phyloP scores from a whole-genome alignment of 768 basidiomycete genomes.

The Leccinum disarticulatum region DNA sequence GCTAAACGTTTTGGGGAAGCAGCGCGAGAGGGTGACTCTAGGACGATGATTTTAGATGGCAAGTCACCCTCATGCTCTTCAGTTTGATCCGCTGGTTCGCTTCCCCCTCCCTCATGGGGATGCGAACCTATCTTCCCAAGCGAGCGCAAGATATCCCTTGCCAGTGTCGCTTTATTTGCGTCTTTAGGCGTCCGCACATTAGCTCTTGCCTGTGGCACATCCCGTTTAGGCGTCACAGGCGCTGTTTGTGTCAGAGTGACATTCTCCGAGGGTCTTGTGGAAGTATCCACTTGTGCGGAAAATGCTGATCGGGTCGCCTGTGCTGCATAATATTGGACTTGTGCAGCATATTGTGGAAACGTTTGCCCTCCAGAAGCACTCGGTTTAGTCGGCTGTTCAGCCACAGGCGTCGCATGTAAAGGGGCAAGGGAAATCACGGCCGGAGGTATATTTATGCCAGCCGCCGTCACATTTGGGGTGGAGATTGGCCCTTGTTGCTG shows the following conservation, averaged over 20 bases:
- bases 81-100: background rate
- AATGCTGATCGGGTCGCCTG: slow-evolving; percentile 13
- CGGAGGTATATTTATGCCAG: background rate
- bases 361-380: background rate
- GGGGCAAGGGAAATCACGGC: background rate
- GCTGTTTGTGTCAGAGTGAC: background rate
- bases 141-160: slow-evolving; percentile 55
- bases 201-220: background rate
- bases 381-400: background rate
- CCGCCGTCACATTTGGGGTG: background rate
- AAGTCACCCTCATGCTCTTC: background rate
- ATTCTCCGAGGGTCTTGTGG: background rate
- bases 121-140: slow-evolving; percentile 35
- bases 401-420: background rate
- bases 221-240: slow-evolving; percentile 11
- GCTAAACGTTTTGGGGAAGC: background rate
- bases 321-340: slow-evolving; percentile 24
- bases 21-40: background rate
- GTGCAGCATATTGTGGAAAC: slow-evolving; percentile 9
- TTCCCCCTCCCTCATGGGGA: slow-evolving; percentile 7
- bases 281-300: slow-evolving; percentile 2
- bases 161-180: slow-evolving; percentile 52
- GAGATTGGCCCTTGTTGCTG: slow-evolving; percentile 1
- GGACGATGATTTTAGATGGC: background rate
- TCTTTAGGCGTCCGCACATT: slow-evolving; percentile 34